Conservation (phyloP, 805 yeast genomes). For the Metschnikowia anglica region DNA sequence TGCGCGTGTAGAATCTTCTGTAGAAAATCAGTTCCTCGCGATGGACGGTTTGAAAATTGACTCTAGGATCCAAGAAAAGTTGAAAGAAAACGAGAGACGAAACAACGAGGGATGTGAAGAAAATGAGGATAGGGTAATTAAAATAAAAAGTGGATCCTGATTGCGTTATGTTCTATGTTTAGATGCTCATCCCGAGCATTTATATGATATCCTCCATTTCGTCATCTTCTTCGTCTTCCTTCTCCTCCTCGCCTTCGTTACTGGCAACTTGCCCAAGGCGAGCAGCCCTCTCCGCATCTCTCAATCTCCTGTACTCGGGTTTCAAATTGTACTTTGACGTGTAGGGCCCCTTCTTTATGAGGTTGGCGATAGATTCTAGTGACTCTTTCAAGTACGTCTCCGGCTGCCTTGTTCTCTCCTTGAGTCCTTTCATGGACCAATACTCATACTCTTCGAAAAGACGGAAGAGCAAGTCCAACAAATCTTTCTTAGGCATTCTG, state of each 20-base stretch:
- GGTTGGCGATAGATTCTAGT: constrained; percentile 80
- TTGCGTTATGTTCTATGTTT: neutral
- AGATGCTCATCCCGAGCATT: neutral
- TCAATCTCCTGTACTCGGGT: constrained; percentile 81
- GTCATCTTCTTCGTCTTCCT: constrained; percentile 51
- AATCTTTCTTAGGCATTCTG: constrained; percentile 89
- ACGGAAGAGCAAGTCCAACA: constrained; percentile 82
- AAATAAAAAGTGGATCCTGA: neutral
- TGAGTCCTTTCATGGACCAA: constrained; percentile 92
- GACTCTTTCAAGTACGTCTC: constrained; percentile 90
- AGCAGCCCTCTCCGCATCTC: constrained; percentile 74
- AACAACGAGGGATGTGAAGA: no score
- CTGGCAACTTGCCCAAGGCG: constrained; percentile 48
- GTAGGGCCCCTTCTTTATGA: constrained; percentile 94
- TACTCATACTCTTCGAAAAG: constrained; percentile 93
- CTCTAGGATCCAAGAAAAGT: no score
- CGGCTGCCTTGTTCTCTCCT: constrained; percentile 94
- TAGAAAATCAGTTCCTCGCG: no score
- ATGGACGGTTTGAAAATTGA: no score
- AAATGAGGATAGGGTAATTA: neutral
- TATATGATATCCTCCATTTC: constrained; percentile 45
- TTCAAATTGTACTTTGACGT: constrained; percentile 87
- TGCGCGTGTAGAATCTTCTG: no score
- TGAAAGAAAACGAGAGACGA: neutral
- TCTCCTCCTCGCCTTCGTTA: constrained; percentile 42